Evolutionary conservation across 345 rosid species (phyloP), one percentile per base, ranked within the genome.

Genomic region (Barbarea vulgaris): DNA sequence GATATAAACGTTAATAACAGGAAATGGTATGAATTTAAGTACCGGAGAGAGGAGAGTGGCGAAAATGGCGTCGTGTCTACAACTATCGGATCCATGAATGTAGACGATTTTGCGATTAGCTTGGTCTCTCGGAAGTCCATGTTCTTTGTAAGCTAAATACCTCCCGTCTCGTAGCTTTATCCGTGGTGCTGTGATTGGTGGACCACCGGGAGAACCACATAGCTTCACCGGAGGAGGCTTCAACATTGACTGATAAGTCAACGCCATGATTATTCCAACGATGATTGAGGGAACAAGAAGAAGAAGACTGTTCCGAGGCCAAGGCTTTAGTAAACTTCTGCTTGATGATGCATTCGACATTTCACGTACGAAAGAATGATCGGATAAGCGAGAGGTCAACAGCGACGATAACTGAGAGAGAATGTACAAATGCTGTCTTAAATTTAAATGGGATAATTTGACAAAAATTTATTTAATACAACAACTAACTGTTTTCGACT

Each of bases 141-240:
- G 58, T 48, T 88, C 93, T 72, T 75, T 81, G 73, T 84, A 86
- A n/a, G 88, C 88, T 31, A 88, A 65, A 24, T 81, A 27, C 63
- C 90, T 88, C 44, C 90, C 88, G 69, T 86, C 87, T 77, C 84
- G 69, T 9, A 88, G 86, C 82, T 78, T 80, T 46, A 82, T 81
- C 59, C 88, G 77, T 3, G 87, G 77, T 7, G 83, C 83, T 15
- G 87, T 84, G 28, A 86, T 54, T 34, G 81, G 74, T 10, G 84
- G 86, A 8, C 85, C 85, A 47, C 65, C 83, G 0, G 64, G 83
- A 24, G 79, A 79, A 52, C 88, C 93, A 18, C 75, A 68, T 42
- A 64, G 72, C 37, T 70, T 83, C 13, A 87, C 80, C 6, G 70
- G 79, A 50, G 85, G 85, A 59, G 88, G 83, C 37, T 75, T 85